These are phyloP conservation scores for Mrakia blollopis DNA, from an alignment of 768 basidiomycete species.

Conservation along the genomic window DNA sequence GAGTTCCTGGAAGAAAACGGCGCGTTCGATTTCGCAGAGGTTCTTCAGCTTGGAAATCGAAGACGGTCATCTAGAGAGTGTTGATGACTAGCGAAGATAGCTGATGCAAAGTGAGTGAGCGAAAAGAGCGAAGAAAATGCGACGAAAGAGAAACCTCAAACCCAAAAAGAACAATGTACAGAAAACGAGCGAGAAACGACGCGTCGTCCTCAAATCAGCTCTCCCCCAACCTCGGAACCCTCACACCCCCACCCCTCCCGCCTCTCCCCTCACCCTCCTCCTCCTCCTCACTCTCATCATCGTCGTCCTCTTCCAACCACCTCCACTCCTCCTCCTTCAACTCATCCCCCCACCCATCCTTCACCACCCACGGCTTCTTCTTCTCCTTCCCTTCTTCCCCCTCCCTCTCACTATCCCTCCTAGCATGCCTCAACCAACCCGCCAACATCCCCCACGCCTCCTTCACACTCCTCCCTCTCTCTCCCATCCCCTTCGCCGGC, in stretches of 20 bases:
- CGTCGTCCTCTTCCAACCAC: conserved; percentile 1
- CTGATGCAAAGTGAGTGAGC: no score
- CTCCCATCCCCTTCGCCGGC: not conserved
- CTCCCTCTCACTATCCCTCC: not conserved
- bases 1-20: no score
- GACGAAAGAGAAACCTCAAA: no score
- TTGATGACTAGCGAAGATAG: no score
- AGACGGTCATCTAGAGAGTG: no score
- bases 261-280: not conserved
- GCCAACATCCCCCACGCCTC: conserved; percentile 11
- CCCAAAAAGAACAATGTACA: no score
- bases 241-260: not conserved
- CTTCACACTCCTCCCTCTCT: not conserved
- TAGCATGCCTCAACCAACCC: conserved; percentile 11
- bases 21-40: no score
- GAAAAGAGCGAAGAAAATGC: no score
- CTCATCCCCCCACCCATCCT: conserved; percentile 17
- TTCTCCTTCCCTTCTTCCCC: not conserved
- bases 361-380: conserved; percentile 5
- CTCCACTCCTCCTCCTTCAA: conserved; percentile 12
- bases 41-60: no score
- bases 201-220: not conserved
- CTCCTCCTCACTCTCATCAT: not conserved
- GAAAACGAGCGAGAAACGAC: not conserved
- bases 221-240: not conserved